Evolutionary conservation across 1,284 basidiomycete genomes (phyloP).

Genomic region (Tylopilus sp.): DNA sequence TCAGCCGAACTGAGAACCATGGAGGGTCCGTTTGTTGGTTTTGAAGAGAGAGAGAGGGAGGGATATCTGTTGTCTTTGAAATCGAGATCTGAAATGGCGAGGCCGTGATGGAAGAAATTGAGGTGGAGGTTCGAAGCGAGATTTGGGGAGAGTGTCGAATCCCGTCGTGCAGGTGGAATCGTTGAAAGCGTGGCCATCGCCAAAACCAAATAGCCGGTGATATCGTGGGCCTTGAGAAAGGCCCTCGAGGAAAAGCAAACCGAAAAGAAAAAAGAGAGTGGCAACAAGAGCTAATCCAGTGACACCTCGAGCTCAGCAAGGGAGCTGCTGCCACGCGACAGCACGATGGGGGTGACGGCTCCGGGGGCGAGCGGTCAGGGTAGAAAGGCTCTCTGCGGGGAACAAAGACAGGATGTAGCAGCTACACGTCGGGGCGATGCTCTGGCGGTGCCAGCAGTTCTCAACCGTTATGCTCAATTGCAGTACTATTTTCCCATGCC

Average conservation of each 20-base stretch:
- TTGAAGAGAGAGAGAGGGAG: constrained; percentile 33
- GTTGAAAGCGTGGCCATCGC: constrained; percentile 46
- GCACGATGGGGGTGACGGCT: neutral
- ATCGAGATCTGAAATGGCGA: constrained; percentile 54
- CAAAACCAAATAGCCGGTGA: constrained; percentile 22
- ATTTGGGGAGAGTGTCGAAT: constrained; percentile 34
- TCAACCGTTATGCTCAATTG: constrained; percentile 17
- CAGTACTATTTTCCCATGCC: constrained; percentile 23
- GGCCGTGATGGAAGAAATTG: constrained; percentile 46
- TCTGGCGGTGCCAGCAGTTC: constrained; percentile 16
- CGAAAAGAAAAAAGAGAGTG: constrained; percentile 9
- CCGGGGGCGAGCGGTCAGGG: neutral
- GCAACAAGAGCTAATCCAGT: constrained; percentile 6
- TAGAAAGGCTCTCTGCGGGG: neutral
- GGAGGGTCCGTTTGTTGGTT: constrained; percentile 27
- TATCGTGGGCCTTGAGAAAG: constrained; percentile 16
- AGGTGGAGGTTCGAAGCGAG: constrained; percentile 32
- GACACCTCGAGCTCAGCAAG: neutral
- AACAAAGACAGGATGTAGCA: constrained; percentile 7
- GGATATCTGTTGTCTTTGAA: constrained; percentile 61
- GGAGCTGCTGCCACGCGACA: neutral
- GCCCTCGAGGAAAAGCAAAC: constrained; percentile 14
- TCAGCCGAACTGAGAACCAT: constrained; percentile 28
- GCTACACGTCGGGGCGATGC: constrained; percentile 15
- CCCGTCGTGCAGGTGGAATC: constrained; percentile 41